Percentiles rank a stretch among this genome's conserved stretches.
These are phyloP conservation scores for Fraxinus cuspidata DNA, from an alignment of 257 asterid genomes.

Conservation along the genomic window DNA sequence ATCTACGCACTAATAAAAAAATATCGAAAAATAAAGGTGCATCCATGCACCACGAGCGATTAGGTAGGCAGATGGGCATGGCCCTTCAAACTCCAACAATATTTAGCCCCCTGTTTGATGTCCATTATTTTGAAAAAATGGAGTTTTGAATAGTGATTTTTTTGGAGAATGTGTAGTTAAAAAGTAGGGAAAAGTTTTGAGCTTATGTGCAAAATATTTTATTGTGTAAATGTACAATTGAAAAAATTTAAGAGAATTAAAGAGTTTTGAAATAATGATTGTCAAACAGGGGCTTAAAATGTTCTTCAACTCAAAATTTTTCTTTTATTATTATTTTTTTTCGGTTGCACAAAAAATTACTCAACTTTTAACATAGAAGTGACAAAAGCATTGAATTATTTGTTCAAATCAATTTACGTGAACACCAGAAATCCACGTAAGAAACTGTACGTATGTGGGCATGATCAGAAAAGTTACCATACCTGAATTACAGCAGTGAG, in stretches of 20 bases:
- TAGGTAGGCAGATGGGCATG: background rate
- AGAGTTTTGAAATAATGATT: too few species aligned
- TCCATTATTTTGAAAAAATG: too few species aligned
- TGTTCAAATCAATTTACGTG: background rate
- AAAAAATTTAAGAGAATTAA: too few species aligned
- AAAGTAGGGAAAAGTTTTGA: too few species aligned
- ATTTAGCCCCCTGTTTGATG: background rate
- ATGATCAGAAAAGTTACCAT: slow-evolving; percentile 1
- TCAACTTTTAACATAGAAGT: background rate
- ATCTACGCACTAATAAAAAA: too few species aligned
- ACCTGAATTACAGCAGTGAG: slow-evolving; percentile 80
- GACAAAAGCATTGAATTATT: background rate
- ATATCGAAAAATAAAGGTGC: too few species aligned
- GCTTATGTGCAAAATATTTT: too few species aligned
- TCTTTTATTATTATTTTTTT: too few species aligned
- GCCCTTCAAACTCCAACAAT: background rate
- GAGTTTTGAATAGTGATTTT: too few species aligned
- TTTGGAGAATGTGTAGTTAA: too few species aligned
- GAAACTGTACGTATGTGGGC: background rate
- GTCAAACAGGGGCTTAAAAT: too few species aligned
- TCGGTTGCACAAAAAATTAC: background rate
- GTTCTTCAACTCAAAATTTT: background rate
- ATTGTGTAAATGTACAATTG: too few species aligned
- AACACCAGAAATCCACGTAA: slow-evolving; percentile 2
- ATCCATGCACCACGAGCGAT: background rate